These are phyloP conservation scores for Rheum nobile DNA, from an alignment of 148 eudicot genomes.

Conservation along the genomic window DNA sequence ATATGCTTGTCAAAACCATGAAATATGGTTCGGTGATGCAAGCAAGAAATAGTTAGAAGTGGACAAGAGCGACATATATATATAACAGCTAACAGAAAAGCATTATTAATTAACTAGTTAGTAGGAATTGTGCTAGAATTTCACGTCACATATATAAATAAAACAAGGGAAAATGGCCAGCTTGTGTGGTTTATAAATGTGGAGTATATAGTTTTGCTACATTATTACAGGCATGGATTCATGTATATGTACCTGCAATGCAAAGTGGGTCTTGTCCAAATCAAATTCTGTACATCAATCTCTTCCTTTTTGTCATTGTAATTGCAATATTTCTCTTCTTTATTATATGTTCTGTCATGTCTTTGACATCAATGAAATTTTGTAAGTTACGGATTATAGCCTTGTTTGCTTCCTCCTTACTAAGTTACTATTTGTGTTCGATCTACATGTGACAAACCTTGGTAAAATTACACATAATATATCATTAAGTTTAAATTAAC, in stretches of 20 bases:
- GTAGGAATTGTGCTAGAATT: neutral
- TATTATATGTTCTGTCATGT: conserved; percentile 4
- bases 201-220: neutral
- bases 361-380: neutral
- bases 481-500: neutral
- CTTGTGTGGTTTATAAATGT: neutral
- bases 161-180: conserved; percentile 4
- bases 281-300: conserved; percentile 9
- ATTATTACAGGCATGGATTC: conserved; percentile 5
- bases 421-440: neutral
- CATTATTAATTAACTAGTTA: neutral
- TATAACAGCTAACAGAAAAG: neutral
- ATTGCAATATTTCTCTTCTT: neutral
- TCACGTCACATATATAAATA: neutral
- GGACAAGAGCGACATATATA: conserved; percentile 8
- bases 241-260: conserved; percentile 7
- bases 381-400: conserved; percentile 1
- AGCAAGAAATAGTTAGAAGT: neutral
- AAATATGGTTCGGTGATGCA: neutral
- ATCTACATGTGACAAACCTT: neutral
- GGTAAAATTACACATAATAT: neutral
- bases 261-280: conserved; percentile 7
- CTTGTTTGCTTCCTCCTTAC: neutral
- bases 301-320: conserved; percentile 7
- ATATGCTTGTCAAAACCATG: neutral